Evolutionary conservation across 2,329 filamentous ascomycete species (phyloP).

Genomic region (Trichoderma harzianum): DNA sequence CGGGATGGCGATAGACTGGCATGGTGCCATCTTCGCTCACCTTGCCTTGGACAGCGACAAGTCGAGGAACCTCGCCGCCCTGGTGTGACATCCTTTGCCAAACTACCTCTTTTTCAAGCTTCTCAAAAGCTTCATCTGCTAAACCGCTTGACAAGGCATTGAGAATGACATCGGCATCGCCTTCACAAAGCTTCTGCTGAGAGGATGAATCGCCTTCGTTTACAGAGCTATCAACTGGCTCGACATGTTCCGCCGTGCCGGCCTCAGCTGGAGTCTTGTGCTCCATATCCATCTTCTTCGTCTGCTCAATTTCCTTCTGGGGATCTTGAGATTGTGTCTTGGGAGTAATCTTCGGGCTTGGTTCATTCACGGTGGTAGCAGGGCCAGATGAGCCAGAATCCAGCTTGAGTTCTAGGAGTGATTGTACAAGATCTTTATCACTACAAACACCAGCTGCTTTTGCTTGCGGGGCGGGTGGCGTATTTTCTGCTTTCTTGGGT

Average conservation of each 20-base stretch:
- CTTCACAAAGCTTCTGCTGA: slow-evolving; percentile 65
- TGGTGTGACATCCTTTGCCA: slow-evolving; percentile 95
- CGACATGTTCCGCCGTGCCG: background rate
- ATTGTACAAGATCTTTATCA: slow-evolving; percentile 28
- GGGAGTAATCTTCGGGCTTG: background rate
- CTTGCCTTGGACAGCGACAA: slow-evolving; percentile 84
- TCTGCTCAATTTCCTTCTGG: slow-evolving; percentile 18
- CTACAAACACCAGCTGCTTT: background rate
- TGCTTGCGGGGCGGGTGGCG: background rate
- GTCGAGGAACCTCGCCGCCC: slow-evolving; percentile 83
- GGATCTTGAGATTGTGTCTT: background rate
- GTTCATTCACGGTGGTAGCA: slow-evolving; percentile 6
- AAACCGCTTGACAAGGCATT: slow-evolving; percentile 62
- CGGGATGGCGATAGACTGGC: slow-evolving; percentile 92
- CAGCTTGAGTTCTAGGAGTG: slow-evolving; percentile 33
- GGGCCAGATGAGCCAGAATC: slow-evolving; percentile 26
- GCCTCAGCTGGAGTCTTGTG: slow-evolving; percentile 19
- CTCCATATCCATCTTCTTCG: slow-evolving; percentile 18
- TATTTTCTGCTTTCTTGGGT: slow-evolving; percentile 1
- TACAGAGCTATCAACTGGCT: background rate
- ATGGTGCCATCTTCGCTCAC: slow-evolving; percentile 66
- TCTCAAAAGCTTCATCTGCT: slow-evolving; percentile 61
- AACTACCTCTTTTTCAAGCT: slow-evolving; percentile 68
- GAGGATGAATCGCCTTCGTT: background rate
- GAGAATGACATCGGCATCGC: slow-evolving; percentile 72